Conservation (phyloP, 2,329 filamentous ascomycete species). For the Phaeomoniella chlamydospora region DNA sequence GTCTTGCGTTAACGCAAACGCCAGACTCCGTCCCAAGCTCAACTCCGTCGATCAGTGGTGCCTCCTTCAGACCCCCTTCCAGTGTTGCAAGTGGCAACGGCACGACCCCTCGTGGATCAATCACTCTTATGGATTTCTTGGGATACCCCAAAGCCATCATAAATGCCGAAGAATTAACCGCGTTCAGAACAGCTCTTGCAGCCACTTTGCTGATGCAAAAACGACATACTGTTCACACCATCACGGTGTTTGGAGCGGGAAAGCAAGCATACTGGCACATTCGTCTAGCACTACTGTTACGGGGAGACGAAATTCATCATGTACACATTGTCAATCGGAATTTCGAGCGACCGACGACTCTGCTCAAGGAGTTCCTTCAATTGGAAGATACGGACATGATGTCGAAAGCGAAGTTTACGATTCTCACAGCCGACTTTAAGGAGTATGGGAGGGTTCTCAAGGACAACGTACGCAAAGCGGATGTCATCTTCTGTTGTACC, state of each 20-base stretch:
- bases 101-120: constrained; percentile 39
- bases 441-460: constrained; percentile 55
- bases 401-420: constrained; percentile 51
- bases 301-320: constrained; percentile 53
- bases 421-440: constrained; percentile 55
- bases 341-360: constrained; percentile 26
- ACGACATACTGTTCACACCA: constrained; percentile 55
- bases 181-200: constrained; percentile 53
- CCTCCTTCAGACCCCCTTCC: constrained; percentile 12
- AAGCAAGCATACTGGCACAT: constrained; percentile 93
- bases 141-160: constrained; percentile 48
- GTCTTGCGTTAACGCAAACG: constrained; percentile 20
- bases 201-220: constrained; percentile 45
- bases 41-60: constrained; percentile 10
- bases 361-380: constrained; percentile 39
- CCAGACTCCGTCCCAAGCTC: constrained; percentile 12
- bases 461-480: constrained; percentile 52
- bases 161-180: constrained; percentile 54
- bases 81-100: constrained; percentile 19
- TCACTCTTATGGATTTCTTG: constrained; percentile 43
- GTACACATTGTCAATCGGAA: constrained; percentile 71
- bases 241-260: constrained; percentile 78
- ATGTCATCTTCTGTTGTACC: constrained; percentile 82
- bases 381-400: constrained; percentile 45
- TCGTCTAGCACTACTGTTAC: constrained; percentile 60